Base-by-base conservation (phyloP, 176 grass and related monocot species). In the Hordeum marinum region DNA sequence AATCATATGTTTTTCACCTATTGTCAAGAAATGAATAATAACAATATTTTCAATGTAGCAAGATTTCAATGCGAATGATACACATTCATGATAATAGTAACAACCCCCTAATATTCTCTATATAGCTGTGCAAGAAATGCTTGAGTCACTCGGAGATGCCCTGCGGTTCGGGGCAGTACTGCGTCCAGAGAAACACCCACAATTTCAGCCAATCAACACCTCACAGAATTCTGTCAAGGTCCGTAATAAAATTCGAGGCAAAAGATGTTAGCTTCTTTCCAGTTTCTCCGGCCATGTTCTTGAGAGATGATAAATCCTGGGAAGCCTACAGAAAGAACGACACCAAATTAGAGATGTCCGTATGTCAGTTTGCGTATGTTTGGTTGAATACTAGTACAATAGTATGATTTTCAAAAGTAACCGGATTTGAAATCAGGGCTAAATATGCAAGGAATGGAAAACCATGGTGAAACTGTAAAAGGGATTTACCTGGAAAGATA, bases 151-250 rank as follows among this genome's bases (percentile, higher is more conserved):
- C 12, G 0, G 2, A 76, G 34, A 73, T 31, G 80, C 66, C 55
- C 66, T 67, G 11, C 40, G 13, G 10, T 42, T 15, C 14, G 11
- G 50, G 63, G 31, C 29, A 7, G 39, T 42, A 17, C 68, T 35
- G 68, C 62, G 80, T 76, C 6, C 32, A 0, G 2, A 25, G 13
- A 60, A 37, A n/a, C 10, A 4, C 18, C 23, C 8, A 60, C 62
- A 14, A 17, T 24, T 37, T 85, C 1, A 0, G n/a, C 17, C 10
- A 27, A 48, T 8, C 23, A 9, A 25, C 43, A 21, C 2, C 82
- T 98, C 69, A 98, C 68, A 98, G 87, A n/a, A 98, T 92, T 73
- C 96, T 94, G 78, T 90, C 91, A 31, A 98, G 90, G 60, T 98
- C 96, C 1, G 83, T 95, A 72, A 98, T 92, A 25, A 98, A 87